phyloP scores from a whole-genome alignment of 176 grass and related monocot species.

The Phoenix dactylifera region DNA sequence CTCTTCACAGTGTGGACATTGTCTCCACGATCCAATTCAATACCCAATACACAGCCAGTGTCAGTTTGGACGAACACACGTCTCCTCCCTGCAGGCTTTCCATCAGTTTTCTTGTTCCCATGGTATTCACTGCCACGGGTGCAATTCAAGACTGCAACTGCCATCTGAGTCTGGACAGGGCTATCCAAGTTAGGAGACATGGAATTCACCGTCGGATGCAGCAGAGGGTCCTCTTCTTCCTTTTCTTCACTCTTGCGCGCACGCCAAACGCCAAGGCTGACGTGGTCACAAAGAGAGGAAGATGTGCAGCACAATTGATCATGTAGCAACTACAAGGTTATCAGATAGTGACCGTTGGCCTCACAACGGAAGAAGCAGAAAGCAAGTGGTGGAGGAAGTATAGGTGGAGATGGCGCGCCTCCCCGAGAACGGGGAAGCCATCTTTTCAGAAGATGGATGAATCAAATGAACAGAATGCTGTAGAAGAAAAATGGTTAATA shows the following conservation, averaged over 20 bases:
- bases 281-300: slow-evolving; percentile 6
- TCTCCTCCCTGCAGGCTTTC: slow-evolving; percentile 34
- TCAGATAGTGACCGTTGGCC: neutral
- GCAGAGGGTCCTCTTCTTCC: slow-evolving; percentile 15
- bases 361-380: no score
- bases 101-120: slow-evolving; percentile 22
- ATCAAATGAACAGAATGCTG: no score
- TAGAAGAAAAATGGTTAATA: no score
- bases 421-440: no score
- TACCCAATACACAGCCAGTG: slow-evolving; percentile 40
- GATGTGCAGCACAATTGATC: neutral
- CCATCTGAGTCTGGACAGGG: slow-evolving; percentile 67
- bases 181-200: slow-evolving; percentile 58
- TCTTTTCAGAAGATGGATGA: no score
- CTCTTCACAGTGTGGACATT: slow-evolving; percentile 68
- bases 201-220: neutral
- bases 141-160: slow-evolving; percentile 43
- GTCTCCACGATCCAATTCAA: slow-evolving; percentile 51
- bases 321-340: slow-evolving; percentile 37
- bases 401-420: no score
- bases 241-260: slow-evolving; percentile 24
- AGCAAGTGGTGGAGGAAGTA: no score
- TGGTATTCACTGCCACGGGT: slow-evolving; percentile 33
- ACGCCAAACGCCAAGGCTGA: slow-evolving; percentile 26
- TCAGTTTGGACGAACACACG: slow-evolving; percentile 66